Evolutionary conservation across 768 basidiomycete species (phyloP), one percentile per base, ranked within the genome.

Genomic region (Tubosaeta sp.): DNA sequence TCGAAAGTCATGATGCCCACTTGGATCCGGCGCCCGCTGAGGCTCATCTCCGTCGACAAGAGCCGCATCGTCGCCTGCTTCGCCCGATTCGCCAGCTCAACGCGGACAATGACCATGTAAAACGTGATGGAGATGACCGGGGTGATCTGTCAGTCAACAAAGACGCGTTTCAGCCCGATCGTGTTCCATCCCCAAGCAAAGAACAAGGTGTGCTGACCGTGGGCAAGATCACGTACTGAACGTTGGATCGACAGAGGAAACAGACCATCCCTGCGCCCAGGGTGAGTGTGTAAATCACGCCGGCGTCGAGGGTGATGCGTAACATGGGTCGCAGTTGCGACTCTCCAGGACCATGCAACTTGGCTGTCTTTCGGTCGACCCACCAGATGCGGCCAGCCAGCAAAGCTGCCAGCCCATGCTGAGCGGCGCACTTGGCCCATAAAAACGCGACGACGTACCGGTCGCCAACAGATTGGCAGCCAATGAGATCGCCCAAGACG

Each of bases 41-140:
- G 17, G n/a, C 10, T 29, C 12, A 19, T 27, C 16, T 43, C 42
- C 25, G 26, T 33, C 25, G n/a, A 14, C 12, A 11, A 14, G 11
- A 17, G n/a, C 12, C n/a, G 29, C 4, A 45, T 2, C 10, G 33
- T n/a, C 7, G 10, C 6, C 25, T 46, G 51, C 26, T 16, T 41
- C 2, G 33, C 31, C 46, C 42, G 52, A 33, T 35, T 46, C 17
- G 52, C 43, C 31, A 67, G 14, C 0, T 67, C 71, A 35, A 73
- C 61, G 31, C 73, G 74, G 22, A 75, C 65, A 33, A 74, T 73
- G 42, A 75, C 69, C 72, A 75, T 70, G 57, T 72, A 72, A 60
- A 74, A 75, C 5, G 70, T 68, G 61, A 76, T 75, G 6, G 68
- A 71, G 48, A 74, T 74, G 50, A 74, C 70, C 16, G 71, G 74